Evolutionary conservation across 495 filamentous ascomycete genomes (phyloP).

Genomic region (Choiromyces venosus): DNA sequence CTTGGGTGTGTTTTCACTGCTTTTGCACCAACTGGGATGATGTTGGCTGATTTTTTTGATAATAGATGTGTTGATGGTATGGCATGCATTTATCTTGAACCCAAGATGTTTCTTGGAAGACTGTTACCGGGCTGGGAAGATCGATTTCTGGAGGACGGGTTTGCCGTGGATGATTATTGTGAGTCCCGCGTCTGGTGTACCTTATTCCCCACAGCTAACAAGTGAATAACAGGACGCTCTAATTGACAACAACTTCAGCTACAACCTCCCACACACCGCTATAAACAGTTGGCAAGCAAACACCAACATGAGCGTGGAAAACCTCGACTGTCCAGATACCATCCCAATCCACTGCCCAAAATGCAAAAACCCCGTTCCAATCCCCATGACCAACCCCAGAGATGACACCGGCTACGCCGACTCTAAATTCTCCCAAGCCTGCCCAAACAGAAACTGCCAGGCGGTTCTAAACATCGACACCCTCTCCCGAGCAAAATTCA

Average conservation of each 20-base stretch:
- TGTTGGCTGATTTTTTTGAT: background rate
- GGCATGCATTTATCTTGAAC: constrained; percentile 79
- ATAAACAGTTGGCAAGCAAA: background rate
- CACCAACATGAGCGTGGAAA: background rate
- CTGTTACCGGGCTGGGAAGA: constrained; percentile 57
- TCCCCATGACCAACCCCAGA: background rate
- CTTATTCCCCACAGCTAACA: background rate
- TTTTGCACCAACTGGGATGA: background rate
- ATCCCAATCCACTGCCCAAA: background rate
- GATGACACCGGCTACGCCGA: background rate
- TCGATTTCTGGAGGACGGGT: constrained; percentile 58
- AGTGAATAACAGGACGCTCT: background rate
- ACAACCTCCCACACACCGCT: background rate
- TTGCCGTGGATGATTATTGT: constrained; percentile 62
- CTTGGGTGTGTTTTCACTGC: background rate
- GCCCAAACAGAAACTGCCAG: background rate
- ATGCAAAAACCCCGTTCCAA: background rate
- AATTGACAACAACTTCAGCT: background rate
- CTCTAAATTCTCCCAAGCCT: background rate
- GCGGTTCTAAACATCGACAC: background rate
- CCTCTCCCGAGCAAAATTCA: background rate
- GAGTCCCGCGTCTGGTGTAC: background rate
- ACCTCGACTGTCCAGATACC: background rate
- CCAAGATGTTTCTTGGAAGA: constrained; percentile 71
- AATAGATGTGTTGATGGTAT: constrained; percentile 77